Percentiles rank a stretch among this genome's conserved stretches.
phyloP scores from a whole-genome alignment of 2,329 filamentous ascomycete species.

The Pyrenophora seminiperda region DNA sequence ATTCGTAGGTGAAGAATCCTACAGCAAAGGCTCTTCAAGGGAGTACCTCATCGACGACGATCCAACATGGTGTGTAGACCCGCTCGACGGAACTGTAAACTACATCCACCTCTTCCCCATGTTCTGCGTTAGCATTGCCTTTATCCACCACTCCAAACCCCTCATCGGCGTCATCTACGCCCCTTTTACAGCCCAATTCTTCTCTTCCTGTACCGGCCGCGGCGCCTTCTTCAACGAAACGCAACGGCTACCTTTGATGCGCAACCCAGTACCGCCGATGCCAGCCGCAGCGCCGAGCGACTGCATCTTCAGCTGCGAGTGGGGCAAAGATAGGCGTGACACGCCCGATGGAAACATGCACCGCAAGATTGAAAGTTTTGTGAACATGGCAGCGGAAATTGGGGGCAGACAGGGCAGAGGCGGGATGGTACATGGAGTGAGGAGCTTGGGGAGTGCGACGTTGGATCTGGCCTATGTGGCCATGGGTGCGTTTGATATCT shows the following conservation, averaged over 20 bases:
- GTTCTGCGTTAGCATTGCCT: slow-evolving; percentile 79
- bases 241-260: slow-evolving; percentile 66
- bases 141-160: slow-evolving; percentile 64
- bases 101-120: slow-evolving; percentile 81
- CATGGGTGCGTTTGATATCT: slow-evolving; percentile 77
- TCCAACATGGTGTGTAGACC: slow-evolving; percentile 79
- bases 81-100: slow-evolving; percentile 80
- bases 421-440: slow-evolving; percentile 78
- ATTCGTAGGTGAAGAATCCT: slow-evolving; percentile 79
- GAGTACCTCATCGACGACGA: slow-evolving; percentile 67
- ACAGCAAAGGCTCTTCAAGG: slow-evolving; percentile 69
- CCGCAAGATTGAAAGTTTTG: slow-evolving; percentile 74
- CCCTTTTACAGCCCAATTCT: slow-evolving; percentile 71
- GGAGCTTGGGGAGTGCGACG: slow-evolving; percentile 74
- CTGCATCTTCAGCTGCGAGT: slow-evolving; percentile 76
- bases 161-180: slow-evolving; percentile 74
- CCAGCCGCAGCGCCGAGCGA: slow-evolving; percentile 68
- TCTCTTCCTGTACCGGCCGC: slow-evolving; percentile 67
- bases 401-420: slow-evolving; percentile 68
- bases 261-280: slow-evolving; percentile 66
- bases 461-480: slow-evolving; percentile 76
- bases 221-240: slow-evolving; percentile 74
- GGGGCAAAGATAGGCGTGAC: slow-evolving; percentile 78
- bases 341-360: slow-evolving; percentile 68
- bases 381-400: slow-evolving; percentile 74